phyloP scores from a whole-genome alignment of 2,329 filamentous ascomycete species.

The Curvularia verruculosa region DNA sequence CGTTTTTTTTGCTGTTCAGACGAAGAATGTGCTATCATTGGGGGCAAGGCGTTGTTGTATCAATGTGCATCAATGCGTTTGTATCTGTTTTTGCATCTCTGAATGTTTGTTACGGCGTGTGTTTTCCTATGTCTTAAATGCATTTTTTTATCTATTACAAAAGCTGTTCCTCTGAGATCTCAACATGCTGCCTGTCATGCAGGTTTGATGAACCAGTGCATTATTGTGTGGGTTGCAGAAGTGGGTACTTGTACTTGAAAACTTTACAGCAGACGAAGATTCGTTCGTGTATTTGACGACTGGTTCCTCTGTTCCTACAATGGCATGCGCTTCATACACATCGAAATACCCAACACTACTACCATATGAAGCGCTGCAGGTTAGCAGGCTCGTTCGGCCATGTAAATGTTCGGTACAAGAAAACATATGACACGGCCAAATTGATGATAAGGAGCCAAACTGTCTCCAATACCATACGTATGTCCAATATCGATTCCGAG shows the following conservation, averaged over 20 bases:
- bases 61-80: neutral
- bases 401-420: conserved; percentile 69
- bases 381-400: conserved; percentile 68
- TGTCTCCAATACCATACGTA: conserved; percentile 66
- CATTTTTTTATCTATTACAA: neutral
- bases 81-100: neutral
- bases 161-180: neutral
- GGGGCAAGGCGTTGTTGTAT: conserved; percentile 1
- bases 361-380: conserved; percentile 78
- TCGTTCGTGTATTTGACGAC: neutral
- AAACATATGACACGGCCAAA: conserved; percentile 70
- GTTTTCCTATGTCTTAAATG: neutral
- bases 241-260: neutral
- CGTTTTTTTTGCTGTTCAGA: conserved; percentile 2
- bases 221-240: neutral
- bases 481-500: conserved; percentile 39
- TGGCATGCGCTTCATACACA: neutral
- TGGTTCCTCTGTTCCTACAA: neutral
- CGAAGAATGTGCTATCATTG: neutral
- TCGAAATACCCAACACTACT: neutral
- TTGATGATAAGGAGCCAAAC: conserved; percentile 73
- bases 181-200: neutral
- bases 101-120: neutral
- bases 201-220: neutral
- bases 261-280: neutral